Evolutionary conservation across 345 rosid genomes (phyloP), one percentile per base, ranked within the genome.

Genomic region (Capsella bursapastoris): DNA sequence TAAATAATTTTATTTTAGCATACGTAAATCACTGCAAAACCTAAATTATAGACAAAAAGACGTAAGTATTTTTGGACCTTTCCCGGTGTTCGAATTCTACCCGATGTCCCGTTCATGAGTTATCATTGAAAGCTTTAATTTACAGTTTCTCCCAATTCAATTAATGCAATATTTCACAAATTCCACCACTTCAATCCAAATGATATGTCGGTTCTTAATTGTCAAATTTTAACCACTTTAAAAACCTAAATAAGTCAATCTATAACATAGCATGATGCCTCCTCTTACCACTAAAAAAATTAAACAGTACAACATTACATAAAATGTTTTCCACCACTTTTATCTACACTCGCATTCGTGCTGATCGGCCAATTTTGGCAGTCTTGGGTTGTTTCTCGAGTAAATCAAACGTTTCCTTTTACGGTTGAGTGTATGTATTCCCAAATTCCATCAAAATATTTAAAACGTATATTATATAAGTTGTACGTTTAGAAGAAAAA

Each of bases 261-360:
- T 7, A 57, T 44, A 34, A 57, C 37, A 53, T 6, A 57, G 14
- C 65, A 69, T 57, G 56, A 8, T 18, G 18, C 13, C 29, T 13
- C 34, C 9, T 50, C 59, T 25, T 38, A 27, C 29, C 27, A 43
- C 15, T 4, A 1, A 4, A 18, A 3, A 11, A 15, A 6, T 3
- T 2, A 8, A 40, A 67, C 18, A 25, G 9, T 51, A 38, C 49
- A 37, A 45, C 60, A 66, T 66, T 14, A 28, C 22, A 27, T 14
- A 6, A 22, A 12, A 55, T 64, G 44, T 64, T 49, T 47, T 47
- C 68, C 9, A 29, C 53, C 68, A 29, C 38, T 63, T 63, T 28
- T 7, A 0, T n/a, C 0, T 43, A 4, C 51, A 11, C 9, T 47
- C 5, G 65, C 7, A 41, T 40, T 64, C 28, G 52, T 28, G 3